These are phyloP conservation scores for Graphiopsis chlorocephala DNA, from an alignment of 2,329 filamentous ascomycete species.

Conservation along the genomic window DNA sequence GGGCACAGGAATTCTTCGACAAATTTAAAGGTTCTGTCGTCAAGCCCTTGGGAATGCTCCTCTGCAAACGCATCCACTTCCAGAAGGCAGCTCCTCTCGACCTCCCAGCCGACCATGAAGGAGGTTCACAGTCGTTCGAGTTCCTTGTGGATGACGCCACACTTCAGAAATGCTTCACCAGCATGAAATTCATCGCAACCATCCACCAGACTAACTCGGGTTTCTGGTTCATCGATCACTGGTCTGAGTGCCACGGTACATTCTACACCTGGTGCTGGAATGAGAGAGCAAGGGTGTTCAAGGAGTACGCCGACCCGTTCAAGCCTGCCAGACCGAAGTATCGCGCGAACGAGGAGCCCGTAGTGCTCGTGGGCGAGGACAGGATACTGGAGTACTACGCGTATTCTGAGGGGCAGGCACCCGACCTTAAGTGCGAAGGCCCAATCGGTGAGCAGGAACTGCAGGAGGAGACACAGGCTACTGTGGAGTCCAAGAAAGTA, in stretches of 20 bases:
- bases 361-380: not conserved
- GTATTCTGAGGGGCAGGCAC: not conserved
- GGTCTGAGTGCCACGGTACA: constrained; percentile 40
- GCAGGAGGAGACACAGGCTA: too few relatives aligned
- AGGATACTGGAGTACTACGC: constrained; percentile 10
- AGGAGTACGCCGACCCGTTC: constrained; percentile 29
- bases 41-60: constrained; percentile 52
- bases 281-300: constrained; percentile 37
- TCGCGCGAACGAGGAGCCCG: not conserved
- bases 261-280: constrained; percentile 47
- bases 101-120: constrained; percentile 21
- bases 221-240: constrained; percentile 37
- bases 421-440: not conserved
- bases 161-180: constrained; percentile 57
- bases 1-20: constrained; percentile 49
- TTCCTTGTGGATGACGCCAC: constrained; percentile 68
- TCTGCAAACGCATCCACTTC: constrained; percentile 50
- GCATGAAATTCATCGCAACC: constrained; percentile 48
- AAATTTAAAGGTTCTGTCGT: constrained; percentile 41
- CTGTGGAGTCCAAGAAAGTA: too few relatives aligned
- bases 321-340: not conserved
- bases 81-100: constrained; percentile 33
- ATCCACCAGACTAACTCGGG: constrained; percentile 32
- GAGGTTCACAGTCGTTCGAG: constrained; percentile 42
- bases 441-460: too few relatives aligned